Evolutionary conservation across 345 rosid species (phyloP), one percentile per base, ranked within the genome.

Genomic region (Combretum micranthum): DNA sequence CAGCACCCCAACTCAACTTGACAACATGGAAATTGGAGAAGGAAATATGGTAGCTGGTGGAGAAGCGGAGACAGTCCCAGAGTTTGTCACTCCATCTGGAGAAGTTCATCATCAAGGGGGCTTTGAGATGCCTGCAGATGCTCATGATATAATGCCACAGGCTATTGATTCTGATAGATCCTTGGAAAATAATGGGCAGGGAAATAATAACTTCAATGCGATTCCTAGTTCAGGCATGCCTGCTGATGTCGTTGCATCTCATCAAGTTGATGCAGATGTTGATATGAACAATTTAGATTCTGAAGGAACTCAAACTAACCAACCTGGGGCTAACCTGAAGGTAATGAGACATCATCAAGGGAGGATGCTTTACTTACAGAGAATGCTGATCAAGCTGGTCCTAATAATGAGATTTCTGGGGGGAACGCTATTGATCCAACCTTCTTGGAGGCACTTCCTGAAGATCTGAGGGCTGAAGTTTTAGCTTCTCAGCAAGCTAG

Each of bases 401-500:
- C 47, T 23, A 72, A 75, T 61, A 70, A 64, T 48, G 90, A 77
- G 55, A 72, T 72, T 66, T 68, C 89, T 62, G 80, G 75, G 65
- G 74, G 84, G 50, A 85, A 78, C 76, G 78, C 89, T 53, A 92
- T 92, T 61, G 98, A 92, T 72, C 98, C 98, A 60, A 88, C 98
- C 47, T 92, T 92, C 77, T 69, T 92, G 69, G 97, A 92, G 72
- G 98, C 98, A 3, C 70, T 92, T 53, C 98, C 98, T 57, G 98
- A 88, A 78, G 94, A 89, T 57, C 65, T 92, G 56, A 80, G 94
- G 14, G 94, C 94, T 17, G 98, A 92, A 74, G 98, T 92, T 65
- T 81, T 92, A 49, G 98, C 98, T 77, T 88, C 98, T 45, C 98
- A 92, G 72, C 98, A 88, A 76, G 81, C 97, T 60, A 95, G 85